Evolutionary conservation across 192 early-diverging fungal species (phyloP).

Genomic region (Rhizoclosmatium sp.): DNA sequence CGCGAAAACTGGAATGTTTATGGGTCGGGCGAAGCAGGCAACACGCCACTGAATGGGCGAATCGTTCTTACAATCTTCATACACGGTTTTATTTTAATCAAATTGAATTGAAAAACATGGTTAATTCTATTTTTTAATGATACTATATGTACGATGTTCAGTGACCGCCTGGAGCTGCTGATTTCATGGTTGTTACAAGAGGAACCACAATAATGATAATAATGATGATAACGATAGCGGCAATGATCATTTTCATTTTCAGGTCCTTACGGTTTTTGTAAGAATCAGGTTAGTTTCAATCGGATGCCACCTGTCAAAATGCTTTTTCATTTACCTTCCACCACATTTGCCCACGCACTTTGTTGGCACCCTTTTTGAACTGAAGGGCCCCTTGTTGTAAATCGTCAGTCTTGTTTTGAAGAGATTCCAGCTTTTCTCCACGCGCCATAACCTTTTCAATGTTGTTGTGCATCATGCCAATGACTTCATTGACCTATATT

Average conservation of each 20-base stretch:
- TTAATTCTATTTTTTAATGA: background rate
- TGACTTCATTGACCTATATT: constrained; percentile 86
- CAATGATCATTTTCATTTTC: constrained; percentile 92
- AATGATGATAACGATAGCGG: constrained; percentile 65
- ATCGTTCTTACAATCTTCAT: background rate
- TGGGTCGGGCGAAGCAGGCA: constrained; percentile 24
- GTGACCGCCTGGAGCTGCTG: background rate
- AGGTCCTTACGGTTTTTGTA: constrained; percentile 60
- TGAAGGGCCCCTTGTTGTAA: constrained; percentile 72
- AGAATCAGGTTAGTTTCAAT: no score
- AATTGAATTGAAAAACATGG: background rate
- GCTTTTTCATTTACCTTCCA: constrained; percentile 67
- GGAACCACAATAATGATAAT: constrained; percentile 67
- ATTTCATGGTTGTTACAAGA: constrained; percentile 33
- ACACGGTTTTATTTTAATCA: background rate
- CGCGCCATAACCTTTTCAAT: constrained; percentile 87
- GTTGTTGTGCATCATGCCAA: constrained; percentile 91
- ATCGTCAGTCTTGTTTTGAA: constrained; percentile 84
- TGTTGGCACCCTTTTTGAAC: constrained; percentile 81
- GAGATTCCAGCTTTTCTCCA: constrained; percentile 82
- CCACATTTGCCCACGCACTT: constrained; percentile 89
- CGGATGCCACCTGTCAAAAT: background rate
- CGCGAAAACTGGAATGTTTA: constrained; percentile 18
- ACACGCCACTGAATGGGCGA: constrained; percentile 1
- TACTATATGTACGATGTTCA: background rate